Evolutionary conservation across 352 stramenopile genomes (phyloP), one percentile per base, ranked within the genome.

Genomic region (Salisapilia sapeloensis): DNA sequence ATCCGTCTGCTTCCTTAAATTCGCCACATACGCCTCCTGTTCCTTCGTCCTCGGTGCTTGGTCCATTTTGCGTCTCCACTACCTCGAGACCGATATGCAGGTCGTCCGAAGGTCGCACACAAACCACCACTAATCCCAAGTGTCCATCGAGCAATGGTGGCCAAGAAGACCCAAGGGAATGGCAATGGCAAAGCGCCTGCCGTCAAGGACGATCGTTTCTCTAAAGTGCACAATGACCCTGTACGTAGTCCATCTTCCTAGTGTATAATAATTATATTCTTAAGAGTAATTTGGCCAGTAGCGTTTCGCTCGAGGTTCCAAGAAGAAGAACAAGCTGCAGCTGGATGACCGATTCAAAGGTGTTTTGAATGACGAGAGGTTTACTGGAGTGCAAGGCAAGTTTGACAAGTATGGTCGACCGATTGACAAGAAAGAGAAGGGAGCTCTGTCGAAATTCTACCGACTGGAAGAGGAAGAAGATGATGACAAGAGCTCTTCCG

Each of bases 331-430:
- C 58, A 86, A 87, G 48, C 46, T 90, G 19, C 48, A 86, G 54
- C 70, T 90, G 36, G 75, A 90, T 46, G 40, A 67, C 32, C 71
- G 75, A 5, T 90, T 90, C 35, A 53, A 63, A 6, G 69, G 40
- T 0, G 62, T 76, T 28, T 55, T 90, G 29, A 60, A 77, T 25
- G 69, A 86, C 46, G 58, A 84, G 31, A 59, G 58, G 17, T 90
- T 90, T 48, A 70, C 85, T 49, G 76, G 63, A 14, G 62, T 74
- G 2, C 65, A 85, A 36, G 38, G 69, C 22, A 86, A 82, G 35
- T 90, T 82, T 49, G 74, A 90, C 56, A 90, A 90, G 48, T 86
- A 90, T 34, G 75, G 75, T 30, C 65, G 75, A 14, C 62, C 63
- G n/a, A 70, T 87, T 6, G 50, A 82, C 34, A 76, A 84, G 46